These are phyloP conservation scores for Bocquillonia castaneifolia DNA, from an alignment of 441 rosid genomes.

Conservation along the genomic window DNA sequence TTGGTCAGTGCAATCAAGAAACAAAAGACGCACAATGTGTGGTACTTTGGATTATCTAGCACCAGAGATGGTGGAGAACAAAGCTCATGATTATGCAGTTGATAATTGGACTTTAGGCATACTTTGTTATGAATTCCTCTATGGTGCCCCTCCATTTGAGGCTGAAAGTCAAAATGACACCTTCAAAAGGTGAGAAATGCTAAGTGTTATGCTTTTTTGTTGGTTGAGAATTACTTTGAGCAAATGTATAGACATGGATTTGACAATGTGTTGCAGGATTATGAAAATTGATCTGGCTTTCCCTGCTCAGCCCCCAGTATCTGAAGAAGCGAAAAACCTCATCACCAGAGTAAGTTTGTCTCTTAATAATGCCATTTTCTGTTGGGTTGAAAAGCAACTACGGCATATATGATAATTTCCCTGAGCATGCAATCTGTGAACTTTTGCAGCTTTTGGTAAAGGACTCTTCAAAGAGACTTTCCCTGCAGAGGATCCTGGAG, in stretches of 20 bases:
- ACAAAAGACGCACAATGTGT: conserved; percentile 89
- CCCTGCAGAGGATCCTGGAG: conserved; percentile 71
- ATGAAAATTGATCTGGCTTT: conserved; percentile 67
- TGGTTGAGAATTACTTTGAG: background rate
- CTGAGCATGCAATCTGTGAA: conserved; percentile 12
- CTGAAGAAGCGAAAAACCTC: conserved; percentile 66
- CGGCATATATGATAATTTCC: background rate
- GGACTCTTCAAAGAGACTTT: conserved; percentile 74
- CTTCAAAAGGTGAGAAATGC: conserved; percentile 51
- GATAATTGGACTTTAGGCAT: conserved; percentile 95
- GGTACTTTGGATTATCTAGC: conserved; percentile 94
- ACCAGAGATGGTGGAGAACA: conserved; percentile 93
- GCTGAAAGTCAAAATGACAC: conserved; percentile 79
- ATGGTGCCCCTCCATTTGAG: conserved; percentile 86
- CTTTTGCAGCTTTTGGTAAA: conserved; percentile 75
- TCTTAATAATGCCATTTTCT: background rate
- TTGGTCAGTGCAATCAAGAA: conserved; percentile 95
- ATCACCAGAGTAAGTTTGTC: conserved; percentile 46
- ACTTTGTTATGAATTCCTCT: conserved; percentile 88
- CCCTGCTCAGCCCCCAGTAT: conserved; percentile 58
- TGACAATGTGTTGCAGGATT: conserved; percentile 49
- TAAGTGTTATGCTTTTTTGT: background rate
- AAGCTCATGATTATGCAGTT: conserved; percentile 81
- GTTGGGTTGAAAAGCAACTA: background rate
- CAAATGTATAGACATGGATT: background rate